Percentiles rank a stretch among this genome's conserved stretches.
These are phyloP conservation scores for Serendipita indica DNA, from an alignment of 768 basidiomycete species.

Conservation along the genomic window DNA sequence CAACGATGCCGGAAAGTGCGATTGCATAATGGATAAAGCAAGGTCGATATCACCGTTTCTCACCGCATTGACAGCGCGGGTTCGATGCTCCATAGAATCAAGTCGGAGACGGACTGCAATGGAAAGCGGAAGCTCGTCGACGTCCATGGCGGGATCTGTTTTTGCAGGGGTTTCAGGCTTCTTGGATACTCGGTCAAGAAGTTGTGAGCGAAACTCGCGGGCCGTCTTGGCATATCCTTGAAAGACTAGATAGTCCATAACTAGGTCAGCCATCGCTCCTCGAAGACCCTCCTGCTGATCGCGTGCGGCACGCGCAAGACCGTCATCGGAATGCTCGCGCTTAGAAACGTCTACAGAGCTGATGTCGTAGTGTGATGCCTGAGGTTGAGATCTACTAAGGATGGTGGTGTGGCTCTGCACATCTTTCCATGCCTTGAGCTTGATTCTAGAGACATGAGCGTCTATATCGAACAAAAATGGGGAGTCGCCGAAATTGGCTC, in stretches of 20 bases:
- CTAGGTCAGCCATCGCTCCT: conserved; percentile 52
- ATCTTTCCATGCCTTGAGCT: conserved; percentile 48
- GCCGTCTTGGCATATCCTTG: conserved; percentile 69
- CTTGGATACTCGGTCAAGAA: conserved; percentile 13
- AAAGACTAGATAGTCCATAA: conserved; percentile 67
- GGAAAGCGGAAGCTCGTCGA: background rate
- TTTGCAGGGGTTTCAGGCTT: background rate
- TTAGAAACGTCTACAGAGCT: background rate
- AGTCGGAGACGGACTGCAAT: conserved; percentile 8
- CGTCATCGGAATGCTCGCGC: background rate
- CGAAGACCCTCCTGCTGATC: conserved; percentile 39
- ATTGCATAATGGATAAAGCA: conserved; percentile 41
- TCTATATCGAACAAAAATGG: conserved; percentile 87
- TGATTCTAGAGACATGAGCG: conserved; percentile 59
- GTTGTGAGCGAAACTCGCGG: conserved; percentile 45
- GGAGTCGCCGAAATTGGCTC: conserved; percentile 78
- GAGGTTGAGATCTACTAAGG: background rate
- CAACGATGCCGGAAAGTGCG: conserved; percentile 48
- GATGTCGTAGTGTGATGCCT: background rate
- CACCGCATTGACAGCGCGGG: conserved; percentile 55
- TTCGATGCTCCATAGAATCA: conserved; percentile 49
- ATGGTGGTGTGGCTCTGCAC: conserved; percentile 31
- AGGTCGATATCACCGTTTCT: conserved; percentile 54
- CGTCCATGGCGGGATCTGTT: background rate
- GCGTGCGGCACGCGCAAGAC: conserved; percentile 15